phyloP scores from a whole-genome alignment of 2,329 filamentous ascomycete genomes.

The Fusarium nisikadoi region DNA sequence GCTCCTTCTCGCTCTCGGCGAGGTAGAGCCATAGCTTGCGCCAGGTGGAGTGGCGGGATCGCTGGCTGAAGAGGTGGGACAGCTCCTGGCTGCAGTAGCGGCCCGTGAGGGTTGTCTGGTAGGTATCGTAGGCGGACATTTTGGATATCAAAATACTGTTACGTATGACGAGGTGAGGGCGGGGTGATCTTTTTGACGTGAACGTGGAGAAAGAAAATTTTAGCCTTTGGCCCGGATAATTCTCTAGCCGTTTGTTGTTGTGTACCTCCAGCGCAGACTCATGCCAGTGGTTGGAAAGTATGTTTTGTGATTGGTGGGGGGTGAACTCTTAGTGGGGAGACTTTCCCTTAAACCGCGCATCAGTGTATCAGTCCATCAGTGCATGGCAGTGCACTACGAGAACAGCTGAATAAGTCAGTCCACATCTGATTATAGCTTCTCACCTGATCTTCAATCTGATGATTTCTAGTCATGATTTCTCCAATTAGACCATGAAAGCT shows the following conservation, averaged over 20 bases:
- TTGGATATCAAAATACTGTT: neutral
- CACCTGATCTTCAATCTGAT: fast-evolving
- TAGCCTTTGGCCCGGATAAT: neutral
- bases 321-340: fast-evolving
- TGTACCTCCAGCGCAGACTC: neutral
- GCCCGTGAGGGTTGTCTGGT: constrained; percentile 15
- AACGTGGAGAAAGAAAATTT: neutral
- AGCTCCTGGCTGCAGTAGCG: constrained; percentile 24
- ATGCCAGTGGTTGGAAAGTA: neutral
- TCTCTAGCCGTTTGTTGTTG: neutral
- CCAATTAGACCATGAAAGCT: fast-evolving
- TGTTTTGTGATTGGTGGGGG: neutral
- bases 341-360: neutral
- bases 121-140: constrained; percentile 17
- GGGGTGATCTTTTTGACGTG: neutral
- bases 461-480: too few relatives aligned
- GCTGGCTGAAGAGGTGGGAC: constrained; percentile 23
- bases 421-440: neutral
- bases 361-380: neutral
- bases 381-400: neutral
- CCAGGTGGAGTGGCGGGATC: constrained; percentile 31
- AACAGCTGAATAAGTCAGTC: neutral
- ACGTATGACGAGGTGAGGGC: neutral
- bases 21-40: constrained; percentile 31
- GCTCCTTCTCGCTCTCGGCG: constrained; percentile 31